These are phyloP conservation scores for Euphorbia celastroides DNA, from an alignment of 441 rosid species.

Conservation along the genomic window DNA sequence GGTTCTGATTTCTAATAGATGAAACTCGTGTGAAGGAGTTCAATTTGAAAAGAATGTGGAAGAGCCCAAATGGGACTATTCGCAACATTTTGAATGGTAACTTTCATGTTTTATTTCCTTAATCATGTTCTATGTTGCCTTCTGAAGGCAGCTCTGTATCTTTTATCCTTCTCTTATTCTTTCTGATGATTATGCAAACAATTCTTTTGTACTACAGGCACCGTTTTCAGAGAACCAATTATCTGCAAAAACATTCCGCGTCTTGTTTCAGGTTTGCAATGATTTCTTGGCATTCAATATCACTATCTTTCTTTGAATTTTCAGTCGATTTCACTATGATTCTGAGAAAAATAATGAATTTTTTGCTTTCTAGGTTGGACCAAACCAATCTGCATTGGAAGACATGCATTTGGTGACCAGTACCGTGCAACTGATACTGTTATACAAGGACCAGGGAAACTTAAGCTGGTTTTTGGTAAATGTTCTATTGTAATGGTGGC, in stretches of 20 bases:
- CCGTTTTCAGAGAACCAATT: conserved; percentile 93
- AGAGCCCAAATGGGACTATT: conserved; percentile 92
- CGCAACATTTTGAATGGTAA: conserved; percentile 83
- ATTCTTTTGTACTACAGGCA: conserved; percentile 42
- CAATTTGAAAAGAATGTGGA: conserved; percentile 81
- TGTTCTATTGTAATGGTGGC: background rate
- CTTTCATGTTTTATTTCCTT: conserved; percentile 9
- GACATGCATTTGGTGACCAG: conserved; percentile 98
- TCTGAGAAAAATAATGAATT: background rate
- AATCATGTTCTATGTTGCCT: conserved; percentile 13
- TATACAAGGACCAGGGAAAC: conserved; percentile 67
- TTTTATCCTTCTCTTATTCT: background rate
- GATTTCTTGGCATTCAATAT: conserved; percentile 13
- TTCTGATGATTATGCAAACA: background rate
- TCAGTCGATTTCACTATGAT: background rate
- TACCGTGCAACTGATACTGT: conserved; percentile 77
- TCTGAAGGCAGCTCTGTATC: background rate
- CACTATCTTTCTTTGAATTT: too few species aligned
- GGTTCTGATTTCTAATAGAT: conserved; percentile 35
- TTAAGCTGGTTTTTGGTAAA: conserved; percentile 71
- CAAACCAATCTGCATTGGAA: conserved; percentile 92
- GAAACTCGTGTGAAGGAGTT: conserved; percentile 85
- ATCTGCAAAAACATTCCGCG: conserved; percentile 74
- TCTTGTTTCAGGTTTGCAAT: conserved; percentile 63
- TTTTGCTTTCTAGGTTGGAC: conserved; percentile 65